phyloP scores from a whole-genome alignment of 2,329 filamentous ascomycete genomes.

The Cordyceps pruinosa region DNA sequence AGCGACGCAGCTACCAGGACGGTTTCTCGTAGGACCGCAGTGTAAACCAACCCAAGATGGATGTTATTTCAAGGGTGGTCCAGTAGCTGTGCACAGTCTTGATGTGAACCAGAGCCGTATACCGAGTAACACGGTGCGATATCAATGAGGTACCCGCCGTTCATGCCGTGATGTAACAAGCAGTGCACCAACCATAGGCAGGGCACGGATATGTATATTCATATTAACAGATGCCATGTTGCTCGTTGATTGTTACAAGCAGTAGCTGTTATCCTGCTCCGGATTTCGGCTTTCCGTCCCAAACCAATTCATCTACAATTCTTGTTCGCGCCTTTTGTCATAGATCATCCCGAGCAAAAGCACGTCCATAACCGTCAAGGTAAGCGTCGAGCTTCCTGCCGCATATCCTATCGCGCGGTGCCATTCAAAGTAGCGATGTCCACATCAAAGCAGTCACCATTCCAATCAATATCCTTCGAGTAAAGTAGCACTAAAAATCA shows the following conservation, averaged over 20 bases:
- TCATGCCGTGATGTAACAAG: too few species aligned
- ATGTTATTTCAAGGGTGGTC: not conserved
- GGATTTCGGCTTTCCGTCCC: not conserved
- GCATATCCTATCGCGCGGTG: not conserved
- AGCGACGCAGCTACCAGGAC: too few species aligned
- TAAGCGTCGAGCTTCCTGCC: not conserved
- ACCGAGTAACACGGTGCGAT: too few species aligned
- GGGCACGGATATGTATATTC: not conserved
- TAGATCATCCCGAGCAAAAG: not conserved
- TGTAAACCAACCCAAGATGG: too few species aligned
- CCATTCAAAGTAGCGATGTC: not conserved
- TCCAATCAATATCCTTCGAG: conserved; percentile 10
- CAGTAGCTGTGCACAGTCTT: not conserved
- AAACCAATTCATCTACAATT: not conserved
- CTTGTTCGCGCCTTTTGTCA: not conserved
- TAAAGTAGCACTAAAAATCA: conserved; percentile 12
- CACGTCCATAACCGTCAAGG: not conserved
- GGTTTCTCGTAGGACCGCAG: too few species aligned
- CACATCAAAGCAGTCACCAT: conserved; percentile 8
- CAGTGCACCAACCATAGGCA: too few species aligned
- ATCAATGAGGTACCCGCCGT: too few species aligned
- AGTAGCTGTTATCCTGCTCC: conserved; percentile 7
- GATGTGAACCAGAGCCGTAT: not conserved
- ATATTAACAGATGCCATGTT: not conserved
- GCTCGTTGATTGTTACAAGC: not conserved